Base-by-base conservation (phyloP, 768 basidiomycete genomes). In the Serendipita indica region DNA sequence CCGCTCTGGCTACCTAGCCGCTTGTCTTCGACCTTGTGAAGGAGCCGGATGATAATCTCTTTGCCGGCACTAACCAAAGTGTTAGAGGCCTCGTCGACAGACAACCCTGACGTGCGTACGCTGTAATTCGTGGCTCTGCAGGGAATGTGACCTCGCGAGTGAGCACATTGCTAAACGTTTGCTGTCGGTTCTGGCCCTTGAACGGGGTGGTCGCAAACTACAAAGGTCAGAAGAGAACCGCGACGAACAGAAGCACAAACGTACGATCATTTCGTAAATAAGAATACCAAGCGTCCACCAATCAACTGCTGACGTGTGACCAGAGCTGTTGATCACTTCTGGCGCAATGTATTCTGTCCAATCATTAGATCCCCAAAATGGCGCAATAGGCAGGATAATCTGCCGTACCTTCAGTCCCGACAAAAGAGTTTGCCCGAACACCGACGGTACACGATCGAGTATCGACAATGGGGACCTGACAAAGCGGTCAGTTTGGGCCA, bases 281-380 rank as follows among this genome's bases (percentile, higher is more conserved):
- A 99, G 80, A 67, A 98, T 97, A 35, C 96, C 96, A 54, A 97
- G 75, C 32, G 96, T 98, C 96, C 90, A 93, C 94, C 94, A 99
- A 73, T 99, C 96, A 57, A 99, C 96, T 13, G 94, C 93, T 62
- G 91, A 91, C 34, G 93, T 96, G 71, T 99, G 96, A 16, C 96
- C 94, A 69, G 87, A 81, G 46, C 89, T 90, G 65, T 88, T 87
- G 68, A 99, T 96, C 60, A 99, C 96, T 75, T 99, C 96, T 62
- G 94, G 94, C 39, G 94, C 92, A 69, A 99, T 98, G 77, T 99
- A 99, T 74, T 97, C 94, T 96, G 70, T 37, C 60, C 59, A 61
- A 66, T 61, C 65, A 66, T 66, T 4, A 16, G 10, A 54, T 28
- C 22, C 10, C 30, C 10, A 28, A 33, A n/a, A 34, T 30, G 43